Evolutionary conservation across 1,284 basidiomycete species (phyloP).

Genomic region (Coniferiporia sulphurascens): DNA sequence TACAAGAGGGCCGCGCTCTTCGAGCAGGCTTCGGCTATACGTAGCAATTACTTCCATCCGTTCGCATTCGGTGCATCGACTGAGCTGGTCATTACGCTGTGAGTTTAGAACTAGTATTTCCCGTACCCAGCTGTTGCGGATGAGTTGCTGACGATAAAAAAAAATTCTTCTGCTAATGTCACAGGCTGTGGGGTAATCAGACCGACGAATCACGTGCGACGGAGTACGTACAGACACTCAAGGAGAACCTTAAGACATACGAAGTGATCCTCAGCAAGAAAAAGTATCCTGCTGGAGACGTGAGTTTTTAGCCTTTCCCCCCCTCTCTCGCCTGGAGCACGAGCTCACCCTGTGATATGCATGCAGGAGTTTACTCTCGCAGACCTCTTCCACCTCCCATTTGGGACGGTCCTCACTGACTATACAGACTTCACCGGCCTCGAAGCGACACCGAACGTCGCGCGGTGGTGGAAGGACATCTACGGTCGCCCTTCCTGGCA

Average conservation of each 20-base stretch:
- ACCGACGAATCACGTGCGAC: conserved; percentile 27
- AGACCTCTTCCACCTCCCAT: conserved; percentile 16
- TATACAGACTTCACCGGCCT: neutral
- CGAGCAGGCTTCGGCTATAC: conserved; percentile 31
- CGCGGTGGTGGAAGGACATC: conserved; percentile 22
- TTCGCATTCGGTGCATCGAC: conserved; percentile 34
- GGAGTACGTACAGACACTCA: conserved; percentile 25
- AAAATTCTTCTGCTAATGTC: too few relatives aligned
- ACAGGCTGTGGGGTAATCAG: conserved; percentile 4
- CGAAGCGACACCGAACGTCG: conserved; percentile 6
- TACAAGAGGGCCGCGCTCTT: conserved; percentile 27
- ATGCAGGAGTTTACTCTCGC: conserved; percentile 12
- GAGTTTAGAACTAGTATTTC: neutral
- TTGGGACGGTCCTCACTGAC: conserved; percentile 1
- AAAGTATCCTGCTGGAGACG: conserved; percentile 43
- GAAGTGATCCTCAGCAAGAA: conserved; percentile 42
- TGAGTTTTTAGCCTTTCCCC: conserved; percentile 19
- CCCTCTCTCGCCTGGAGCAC: neutral
- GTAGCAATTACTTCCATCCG: conserved; percentile 42
- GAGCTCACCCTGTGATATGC: neutral
- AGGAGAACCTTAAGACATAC: conserved; percentile 38
- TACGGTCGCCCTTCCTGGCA: conserved; percentile 13
- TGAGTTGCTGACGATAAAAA: too few relatives aligned
- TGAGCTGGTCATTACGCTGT: conserved; percentile 30
- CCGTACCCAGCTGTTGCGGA: neutral